Conservation (phyloP, 1,284 basidiomycete genomes). For the Fomitopsis palustris region DNA sequence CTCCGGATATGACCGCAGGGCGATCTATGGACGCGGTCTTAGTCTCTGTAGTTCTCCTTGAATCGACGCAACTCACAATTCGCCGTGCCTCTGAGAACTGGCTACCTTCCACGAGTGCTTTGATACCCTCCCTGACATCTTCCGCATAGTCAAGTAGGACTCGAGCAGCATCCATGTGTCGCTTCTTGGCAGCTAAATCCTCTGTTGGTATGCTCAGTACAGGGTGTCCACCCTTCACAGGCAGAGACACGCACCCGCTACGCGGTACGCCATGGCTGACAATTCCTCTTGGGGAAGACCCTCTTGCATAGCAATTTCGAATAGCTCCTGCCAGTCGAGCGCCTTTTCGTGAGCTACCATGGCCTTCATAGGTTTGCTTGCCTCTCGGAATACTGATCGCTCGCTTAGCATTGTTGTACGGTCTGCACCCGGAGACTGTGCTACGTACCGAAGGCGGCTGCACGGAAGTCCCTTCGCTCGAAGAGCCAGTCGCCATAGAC, state of each 20-base stretch:
- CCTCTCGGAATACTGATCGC: constrained; percentile 68
- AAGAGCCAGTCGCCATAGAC: constrained; percentile 89
- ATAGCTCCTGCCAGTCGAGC: constrained; percentile 87
- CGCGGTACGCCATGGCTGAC: constrained; percentile 62
- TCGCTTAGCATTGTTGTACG: background rate
- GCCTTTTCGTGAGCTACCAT: constrained; percentile 85
- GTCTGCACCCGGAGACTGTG: constrained; percentile 1
- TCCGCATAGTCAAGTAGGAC: constrained; percentile 85
- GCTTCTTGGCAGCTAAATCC: constrained; percentile 76
- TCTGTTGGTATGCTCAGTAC: constrained; percentile 42
- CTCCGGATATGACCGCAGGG: constrained; percentile 52
- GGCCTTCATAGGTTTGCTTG: constrained; percentile 61
- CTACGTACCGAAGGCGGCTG: constrained; percentile 77
- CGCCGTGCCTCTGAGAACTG: constrained; percentile 86
- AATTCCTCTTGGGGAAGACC: constrained; percentile 49
- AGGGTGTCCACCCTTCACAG: background rate
- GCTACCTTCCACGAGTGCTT: constrained; percentile 76
- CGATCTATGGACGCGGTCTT: constrained; percentile 42
- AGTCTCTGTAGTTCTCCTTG: background rate
- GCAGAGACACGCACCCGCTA: constrained; percentile 56
- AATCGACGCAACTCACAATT: constrained; percentile 48
- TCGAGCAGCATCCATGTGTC: constrained; percentile 76
- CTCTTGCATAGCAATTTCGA: constrained; percentile 67
- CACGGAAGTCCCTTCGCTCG: constrained; percentile 78
- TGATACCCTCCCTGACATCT: constrained; percentile 79